Base-by-base conservation (phyloP, 2,329 filamentous ascomycete genomes). In the Aspergillus awamori region DNA sequence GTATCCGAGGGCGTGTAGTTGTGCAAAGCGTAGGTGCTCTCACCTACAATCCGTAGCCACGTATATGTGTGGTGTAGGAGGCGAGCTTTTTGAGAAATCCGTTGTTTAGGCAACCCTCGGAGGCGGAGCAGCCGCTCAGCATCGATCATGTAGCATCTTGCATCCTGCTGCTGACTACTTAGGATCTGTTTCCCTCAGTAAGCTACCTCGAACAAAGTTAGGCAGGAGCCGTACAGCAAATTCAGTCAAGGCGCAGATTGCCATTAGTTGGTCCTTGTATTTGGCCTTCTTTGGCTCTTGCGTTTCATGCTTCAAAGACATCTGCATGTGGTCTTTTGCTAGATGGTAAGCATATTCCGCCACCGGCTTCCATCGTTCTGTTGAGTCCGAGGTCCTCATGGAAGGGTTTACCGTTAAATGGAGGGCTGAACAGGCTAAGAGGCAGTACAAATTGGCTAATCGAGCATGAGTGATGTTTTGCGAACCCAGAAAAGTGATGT, bases 31-130 rank as follows among this genome's bases (percentile, higher is more conserved):
- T 72, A 73, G 4, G 73, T 75, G 63, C 70, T 77, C 57, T 76
- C 74, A 3, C 72, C 72, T 4, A 78, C 71, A 13, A 77, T 74
- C 8, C 74, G 70, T 2, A 73, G 65, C 73, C 76, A 79, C 1
- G 71, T 75, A 47, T 74, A 79, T 11, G 79, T 72, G 57, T 78
- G 76, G 41, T 80, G 78, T 6, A 78, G 63, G n/a, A 78, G 65
- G 5, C 74, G 72, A 8, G 73, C 72, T 58, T 76, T 76, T 38
- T 73, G 71, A 0, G 76, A 78, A 13, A 75, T 76, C 10, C 68
- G 65, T 8, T 68, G 69, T 53, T 78, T 78, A 1, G 71, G 65
- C 11, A 78, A 51, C 0, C 76, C 75, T 5, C 76, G 70, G 20
- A 75, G 59, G n/a, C 75, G 72, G 26, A 79, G 64, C 6, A 79